phyloP scores from a whole-genome alignment of 768 basidiomycete species.

The Kwoniella dendrophila region DNA sequence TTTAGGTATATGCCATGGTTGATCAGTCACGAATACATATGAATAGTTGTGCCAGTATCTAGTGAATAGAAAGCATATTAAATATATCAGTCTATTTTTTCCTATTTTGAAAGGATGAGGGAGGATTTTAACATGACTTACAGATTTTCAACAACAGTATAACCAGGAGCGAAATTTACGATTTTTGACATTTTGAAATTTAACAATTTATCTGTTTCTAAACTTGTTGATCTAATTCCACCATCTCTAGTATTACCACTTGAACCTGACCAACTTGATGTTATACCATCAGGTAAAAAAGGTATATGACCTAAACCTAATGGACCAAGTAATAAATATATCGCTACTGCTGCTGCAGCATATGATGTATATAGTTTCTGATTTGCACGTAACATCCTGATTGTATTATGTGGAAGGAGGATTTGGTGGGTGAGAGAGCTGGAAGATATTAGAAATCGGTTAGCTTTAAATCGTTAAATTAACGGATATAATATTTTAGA shows the following conservation, averaged over 20 bases:
- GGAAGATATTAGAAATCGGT: too few species aligned
- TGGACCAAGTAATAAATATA: conserved; percentile 14
- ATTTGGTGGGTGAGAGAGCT: not conserved
- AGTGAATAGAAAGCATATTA: not conserved
- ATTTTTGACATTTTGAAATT: conserved; percentile 25
- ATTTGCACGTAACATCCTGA: not conserved
- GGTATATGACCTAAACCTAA: conserved; percentile 15
- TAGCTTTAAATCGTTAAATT: too few species aligned
- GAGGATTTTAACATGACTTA: conserved; percentile 5
- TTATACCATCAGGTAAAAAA: conserved; percentile 11
- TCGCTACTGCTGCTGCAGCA: conserved; percentile 3
- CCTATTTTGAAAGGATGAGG: not conserved
- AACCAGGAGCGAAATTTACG: conserved; percentile 36
- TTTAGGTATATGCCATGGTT: conserved; percentile 34
- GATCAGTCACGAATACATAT: conserved; percentile 38
- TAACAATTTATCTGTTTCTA: conserved; percentile 11
- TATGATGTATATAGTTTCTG: conserved; percentile 4
- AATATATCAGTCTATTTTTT: not conserved
- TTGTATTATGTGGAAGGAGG: conserved; percentile 20
- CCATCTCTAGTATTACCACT: conserved; percentile 21
- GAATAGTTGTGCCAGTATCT: conserved; percentile 40
- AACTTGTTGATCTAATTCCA: conserved; percentile 22
- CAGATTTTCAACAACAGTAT: conserved; percentile 37
- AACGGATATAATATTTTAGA: too few species aligned
- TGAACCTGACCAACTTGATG: not conserved